Evolutionary conservation across 2,329 filamentous ascomycete genomes (phyloP).

Genomic region (Cryphonectria naterciae): DNA sequence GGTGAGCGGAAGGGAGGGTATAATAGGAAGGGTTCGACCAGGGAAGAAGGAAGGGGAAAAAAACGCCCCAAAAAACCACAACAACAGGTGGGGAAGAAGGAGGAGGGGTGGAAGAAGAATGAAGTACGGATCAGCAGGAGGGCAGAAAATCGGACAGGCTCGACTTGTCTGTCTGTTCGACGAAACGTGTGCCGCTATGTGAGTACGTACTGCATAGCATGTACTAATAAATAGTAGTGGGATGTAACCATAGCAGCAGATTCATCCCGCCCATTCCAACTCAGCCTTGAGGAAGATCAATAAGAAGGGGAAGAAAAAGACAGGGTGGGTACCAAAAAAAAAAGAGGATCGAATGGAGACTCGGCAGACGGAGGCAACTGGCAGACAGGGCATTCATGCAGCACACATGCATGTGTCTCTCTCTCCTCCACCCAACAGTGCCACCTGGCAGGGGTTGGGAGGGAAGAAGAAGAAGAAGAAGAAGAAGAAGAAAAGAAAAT

Average conservation of each 20-base stretch:
- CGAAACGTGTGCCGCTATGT: neutral
- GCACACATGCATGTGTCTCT: neutral
- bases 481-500: no score
- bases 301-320: neutral
- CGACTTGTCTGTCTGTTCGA: neutral
- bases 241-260: neutral
- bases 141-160: neutral
- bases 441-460: neutral
- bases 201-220: neutral
- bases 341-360: neutral
- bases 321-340: neutral
- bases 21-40: neutral
- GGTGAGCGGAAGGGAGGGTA: neutral
- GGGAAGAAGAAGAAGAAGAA: neutral
- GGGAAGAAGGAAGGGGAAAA: neutral
- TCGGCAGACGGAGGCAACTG: neutral
- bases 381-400: constrained; percentile 1
- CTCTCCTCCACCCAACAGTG: neutral
- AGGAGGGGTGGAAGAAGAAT: neutral
- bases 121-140: neutral
- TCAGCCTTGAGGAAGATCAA: neutral
- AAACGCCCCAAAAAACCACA: no score
- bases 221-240: neutral
- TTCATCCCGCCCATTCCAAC: neutral
- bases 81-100: neutral